Evolutionary conservation across 176 grass and related monocot species (phyloP).

Genomic region (Aegilops bicornis): DNA sequence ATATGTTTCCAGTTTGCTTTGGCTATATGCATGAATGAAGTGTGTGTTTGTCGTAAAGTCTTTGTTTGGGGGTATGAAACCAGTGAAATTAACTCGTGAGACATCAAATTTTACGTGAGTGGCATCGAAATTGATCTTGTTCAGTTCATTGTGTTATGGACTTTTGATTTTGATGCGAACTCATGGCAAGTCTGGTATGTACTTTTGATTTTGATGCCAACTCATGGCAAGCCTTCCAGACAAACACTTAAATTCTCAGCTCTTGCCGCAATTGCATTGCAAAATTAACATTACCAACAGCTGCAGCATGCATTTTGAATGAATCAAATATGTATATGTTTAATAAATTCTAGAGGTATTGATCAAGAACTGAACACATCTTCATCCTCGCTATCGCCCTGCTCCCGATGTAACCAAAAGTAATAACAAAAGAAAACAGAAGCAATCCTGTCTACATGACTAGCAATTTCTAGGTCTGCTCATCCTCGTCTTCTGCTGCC

Average conservation of each 20-base stretch:
- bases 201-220: no score
- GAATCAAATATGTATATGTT: conserved; percentile 1
- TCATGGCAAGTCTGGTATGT: no score
- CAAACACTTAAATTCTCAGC: background rate
- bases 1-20: background rate
- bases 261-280: background rate
- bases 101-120: background rate
- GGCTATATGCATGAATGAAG: background rate
- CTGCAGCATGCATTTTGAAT: background rate
- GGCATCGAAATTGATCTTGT: background rate
- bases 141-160: background rate
- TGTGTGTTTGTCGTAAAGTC: background rate
- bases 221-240: background rate
- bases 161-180: background rate
- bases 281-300: background rate
- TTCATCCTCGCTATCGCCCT: background rate
- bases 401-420: background rate
- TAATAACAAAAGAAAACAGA: conserved; percentile 8
- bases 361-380: background rate
- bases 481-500: conserved; percentile 29
- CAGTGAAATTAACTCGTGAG: background rate
- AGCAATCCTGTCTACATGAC: background rate
- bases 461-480: conserved; percentile 30
- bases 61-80: background rate
- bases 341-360: background rate